These are phyloP conservation scores for Pseudogymnoascus verrucosus DNA, from an alignment of 2,329 filamentous ascomycete genomes.

Conservation along the genomic window DNA sequence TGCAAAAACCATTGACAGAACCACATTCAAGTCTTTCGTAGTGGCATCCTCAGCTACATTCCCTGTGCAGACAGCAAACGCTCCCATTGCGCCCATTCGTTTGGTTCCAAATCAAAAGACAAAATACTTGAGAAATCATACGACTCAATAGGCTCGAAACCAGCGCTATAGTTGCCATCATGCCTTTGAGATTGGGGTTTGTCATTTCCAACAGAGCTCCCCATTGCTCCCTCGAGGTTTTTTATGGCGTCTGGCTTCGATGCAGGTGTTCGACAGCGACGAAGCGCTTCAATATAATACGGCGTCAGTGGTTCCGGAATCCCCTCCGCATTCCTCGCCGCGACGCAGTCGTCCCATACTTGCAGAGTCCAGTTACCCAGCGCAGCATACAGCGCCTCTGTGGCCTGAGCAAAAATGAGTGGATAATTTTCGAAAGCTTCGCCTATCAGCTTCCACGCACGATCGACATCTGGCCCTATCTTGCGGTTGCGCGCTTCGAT, in stretches of 20 bases:
- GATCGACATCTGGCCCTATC: conserved; percentile 24
- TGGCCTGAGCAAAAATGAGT: conserved; percentile 16
- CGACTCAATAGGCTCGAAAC: conserved; percentile 13
- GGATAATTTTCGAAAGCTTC: conserved; percentile 20
- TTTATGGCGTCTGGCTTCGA: conserved; percentile 1
- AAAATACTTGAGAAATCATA: conserved; percentile 20
- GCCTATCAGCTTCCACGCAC: conserved; percentile 23
- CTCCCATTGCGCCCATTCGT: conserved; percentile 27
- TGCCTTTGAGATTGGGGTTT: background rate
- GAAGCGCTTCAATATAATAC: conserved; percentile 20
- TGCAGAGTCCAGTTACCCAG: conserved; percentile 25
- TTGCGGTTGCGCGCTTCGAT: conserved; percentile 24
- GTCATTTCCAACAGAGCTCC: background rate
- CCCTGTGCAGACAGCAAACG: conserved; percentile 20
- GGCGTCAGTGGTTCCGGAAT: conserved; percentile 18
- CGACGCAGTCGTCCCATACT: conserved; percentile 23
- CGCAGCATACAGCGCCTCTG: conserved; percentile 22
- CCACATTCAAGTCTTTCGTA: background rate
- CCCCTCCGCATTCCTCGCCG: conserved; percentile 17
- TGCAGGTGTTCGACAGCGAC: conserved; percentile 15
- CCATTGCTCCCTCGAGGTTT: background rate
- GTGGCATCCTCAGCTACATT: background rate
- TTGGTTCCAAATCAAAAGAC: conserved; percentile 24
- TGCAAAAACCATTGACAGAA: background rate
- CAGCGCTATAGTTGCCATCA: conserved; percentile 4